Base-by-base conservation (phyloP, 345 rosid species). In the Euclidium syriacum region DNA sequence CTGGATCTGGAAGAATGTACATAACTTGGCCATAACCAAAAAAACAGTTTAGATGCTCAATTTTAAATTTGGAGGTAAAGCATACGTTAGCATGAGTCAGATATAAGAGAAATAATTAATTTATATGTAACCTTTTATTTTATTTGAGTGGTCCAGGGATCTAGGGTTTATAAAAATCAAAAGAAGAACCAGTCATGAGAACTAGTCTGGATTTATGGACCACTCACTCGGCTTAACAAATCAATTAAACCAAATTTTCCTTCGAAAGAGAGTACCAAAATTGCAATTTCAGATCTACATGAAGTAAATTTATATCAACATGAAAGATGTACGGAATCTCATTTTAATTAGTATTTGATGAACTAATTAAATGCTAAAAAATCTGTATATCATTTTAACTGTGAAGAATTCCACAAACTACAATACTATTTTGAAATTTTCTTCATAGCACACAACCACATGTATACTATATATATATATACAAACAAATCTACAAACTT, bases 81-180 rank as follows among this genome's bases (percentile, higher is more conserved):
- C 47, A 48, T 22, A 32, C 23, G 34, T 61, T 10, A 64, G 30
- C 41, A 43, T 64, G 61, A 52, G 52, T 64, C 43, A 52, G 41
- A 25, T 40, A 55, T 11, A 10, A 35, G 26, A 47, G 16, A 35
- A n/a, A n/a, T n/a, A n/a, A n/a, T n/a, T n/a, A n/a, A 50, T 50
- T 2, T 41, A 52, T 52, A 36, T 35, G 33, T n/a, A 46, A 17
- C 12, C n/a, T n/a, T 36, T 65, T 65, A 20, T 11, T 46, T 66
- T 46, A 56, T 19, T 35, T 44, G 41, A 42, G 50, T 47, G 64
- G 71, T 67, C 64, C 58, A 67, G 24, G 36, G 57, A 57, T 57
- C 57, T 48, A 48, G 65, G 58, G 58, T 57, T 48, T 47, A 27
- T 36, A 56, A 34, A 47, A 67, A 36, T 65, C 38, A 44, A 55